A percentile compares a stretch with the other conserved stretches of the same genome.
Conservation (phyloP, 1,284 basidiomycete genomes). For the Melampsora americana region DNA sequence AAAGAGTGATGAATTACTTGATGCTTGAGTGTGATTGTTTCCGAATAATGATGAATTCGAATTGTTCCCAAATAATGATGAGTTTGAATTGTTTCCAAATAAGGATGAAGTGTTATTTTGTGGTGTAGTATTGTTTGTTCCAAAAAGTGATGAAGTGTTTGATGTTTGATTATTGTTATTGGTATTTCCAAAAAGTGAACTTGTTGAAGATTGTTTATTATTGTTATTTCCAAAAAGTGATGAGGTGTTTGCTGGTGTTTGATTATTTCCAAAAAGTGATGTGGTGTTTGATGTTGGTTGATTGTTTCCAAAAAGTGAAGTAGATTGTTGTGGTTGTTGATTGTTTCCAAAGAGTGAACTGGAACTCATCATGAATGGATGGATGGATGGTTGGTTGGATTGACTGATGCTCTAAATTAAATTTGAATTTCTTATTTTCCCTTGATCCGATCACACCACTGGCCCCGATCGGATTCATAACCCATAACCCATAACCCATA, state of each 20-base stretch:
- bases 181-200: conserved; percentile 7
- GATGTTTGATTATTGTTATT: conserved; percentile 4
- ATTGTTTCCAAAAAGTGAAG: neutral
- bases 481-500: too few species aligned
- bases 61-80: too few species aligned
- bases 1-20: neutral
- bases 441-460: too few species aligned
- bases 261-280: conserved; percentile 1
- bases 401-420: too few species aligned
- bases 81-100: too few species aligned
- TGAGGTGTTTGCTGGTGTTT: neutral
- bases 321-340: neutral
- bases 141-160: neutral
- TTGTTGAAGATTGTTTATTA: conserved; percentile 18
- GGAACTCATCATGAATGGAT: too few species aligned
- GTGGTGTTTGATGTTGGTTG: too few species aligned
- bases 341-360: neutral
- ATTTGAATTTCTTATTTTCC: too few species aligned
- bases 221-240: neutral
- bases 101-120: too few species aligned
- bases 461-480: too few species aligned
- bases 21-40: neutral
- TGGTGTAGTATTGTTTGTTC: too few species aligned
- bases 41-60: neutral
- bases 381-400: too few species aligned